Conservation (phyloP, 1,284 basidiomycete genomes). For the Hortiboletus rubellus region DNA sequence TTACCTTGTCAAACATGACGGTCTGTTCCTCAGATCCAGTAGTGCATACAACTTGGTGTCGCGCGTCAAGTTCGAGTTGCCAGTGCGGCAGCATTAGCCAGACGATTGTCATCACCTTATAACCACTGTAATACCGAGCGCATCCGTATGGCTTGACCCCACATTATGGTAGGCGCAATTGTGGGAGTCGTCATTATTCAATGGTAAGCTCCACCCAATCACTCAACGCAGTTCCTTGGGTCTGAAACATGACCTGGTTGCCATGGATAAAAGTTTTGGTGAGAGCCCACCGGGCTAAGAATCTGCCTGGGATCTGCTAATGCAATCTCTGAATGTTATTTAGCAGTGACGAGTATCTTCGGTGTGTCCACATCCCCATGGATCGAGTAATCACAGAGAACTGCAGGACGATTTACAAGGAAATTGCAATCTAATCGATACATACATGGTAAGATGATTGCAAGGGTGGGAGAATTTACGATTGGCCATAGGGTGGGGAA, state of each 20-base stretch:
- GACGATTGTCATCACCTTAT: slow-evolving; percentile 49
- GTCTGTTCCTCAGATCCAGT: slow-evolving; percentile 93
- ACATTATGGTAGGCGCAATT: slow-evolving; percentile 66
- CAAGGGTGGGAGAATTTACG: slow-evolving; percentile 1
- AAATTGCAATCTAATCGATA: slow-evolving; percentile 8
- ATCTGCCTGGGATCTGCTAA: no score
- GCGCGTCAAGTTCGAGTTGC: slow-evolving; percentile 56
- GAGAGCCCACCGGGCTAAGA: no score
- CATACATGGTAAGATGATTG: slow-evolving; percentile 6
- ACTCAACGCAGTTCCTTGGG: background rate
- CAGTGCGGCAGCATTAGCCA: slow-evolving; percentile 27
- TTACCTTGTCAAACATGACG: slow-evolving; percentile 87
- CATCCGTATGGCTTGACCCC: background rate
- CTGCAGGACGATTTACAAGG: slow-evolving; percentile 5
- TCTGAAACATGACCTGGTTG: background rate
- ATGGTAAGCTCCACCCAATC: slow-evolving; percentile 54
- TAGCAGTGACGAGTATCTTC: slow-evolving; percentile 76
- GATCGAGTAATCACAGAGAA: slow-evolving; percentile 55
- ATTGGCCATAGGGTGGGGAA: slow-evolving; percentile 24
- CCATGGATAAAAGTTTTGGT: no score
- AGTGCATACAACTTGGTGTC: slow-evolving; percentile 96
- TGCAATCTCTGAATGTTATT: background rate
- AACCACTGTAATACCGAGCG: no score
- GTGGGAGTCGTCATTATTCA: slow-evolving; percentile 83
- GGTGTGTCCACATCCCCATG: slow-evolving; percentile 58